phyloP scores from a whole-genome alignment of 495 filamentous ascomycete species.

The Chaetomidium leptoderma region DNA sequence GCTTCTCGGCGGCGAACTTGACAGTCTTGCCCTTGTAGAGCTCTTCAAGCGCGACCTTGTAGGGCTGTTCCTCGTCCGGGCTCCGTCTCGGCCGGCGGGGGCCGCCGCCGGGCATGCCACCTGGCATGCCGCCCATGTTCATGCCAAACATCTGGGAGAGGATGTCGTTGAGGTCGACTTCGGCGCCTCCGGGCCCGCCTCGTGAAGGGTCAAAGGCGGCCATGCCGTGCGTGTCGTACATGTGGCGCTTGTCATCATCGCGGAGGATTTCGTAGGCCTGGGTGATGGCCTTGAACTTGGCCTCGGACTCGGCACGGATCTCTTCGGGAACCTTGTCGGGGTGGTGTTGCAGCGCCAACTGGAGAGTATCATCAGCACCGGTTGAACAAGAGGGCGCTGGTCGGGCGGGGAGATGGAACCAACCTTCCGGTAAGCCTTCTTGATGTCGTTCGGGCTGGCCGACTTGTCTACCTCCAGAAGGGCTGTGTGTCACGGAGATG shows the following conservation, averaged over 20 bases:
- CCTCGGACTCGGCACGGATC: constrained; percentile 75
- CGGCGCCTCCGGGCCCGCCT: constrained; percentile 61
- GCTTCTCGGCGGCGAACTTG: constrained; percentile 89
- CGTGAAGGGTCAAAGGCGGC: constrained; percentile 73
- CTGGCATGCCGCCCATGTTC: constrained; percentile 52
- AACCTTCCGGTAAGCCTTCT: constrained; percentile 97
- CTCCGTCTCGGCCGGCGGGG: constrained; percentile 64
- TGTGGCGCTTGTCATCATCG: constrained; percentile 86
- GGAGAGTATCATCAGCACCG: constrained; percentile 27
- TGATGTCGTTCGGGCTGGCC: constrained; percentile 79
- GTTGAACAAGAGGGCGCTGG: not conserved
- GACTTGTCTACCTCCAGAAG: constrained; percentile 67
- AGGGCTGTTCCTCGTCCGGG: constrained; percentile 80
- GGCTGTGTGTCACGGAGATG: constrained; percentile 40
- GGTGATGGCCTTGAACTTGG: constrained; percentile 83
- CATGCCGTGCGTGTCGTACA: constrained; percentile 95
- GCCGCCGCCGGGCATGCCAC: constrained; percentile 56
- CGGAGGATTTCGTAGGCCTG: constrained; percentile 96
- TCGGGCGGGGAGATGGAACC: constrained; percentile 16
- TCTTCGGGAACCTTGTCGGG: constrained; percentile 93
- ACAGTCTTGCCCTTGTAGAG: constrained; percentile 98
- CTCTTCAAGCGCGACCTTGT: constrained; percentile 85
- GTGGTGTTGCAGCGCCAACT: constrained; percentile 85
- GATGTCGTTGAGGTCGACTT: constrained; percentile 83
- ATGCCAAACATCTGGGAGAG: constrained; percentile 90